Base-by-base conservation (phyloP, 2,329 filamentous ascomycete genomes). In the Arthrobotrys megalospora region DNA sequence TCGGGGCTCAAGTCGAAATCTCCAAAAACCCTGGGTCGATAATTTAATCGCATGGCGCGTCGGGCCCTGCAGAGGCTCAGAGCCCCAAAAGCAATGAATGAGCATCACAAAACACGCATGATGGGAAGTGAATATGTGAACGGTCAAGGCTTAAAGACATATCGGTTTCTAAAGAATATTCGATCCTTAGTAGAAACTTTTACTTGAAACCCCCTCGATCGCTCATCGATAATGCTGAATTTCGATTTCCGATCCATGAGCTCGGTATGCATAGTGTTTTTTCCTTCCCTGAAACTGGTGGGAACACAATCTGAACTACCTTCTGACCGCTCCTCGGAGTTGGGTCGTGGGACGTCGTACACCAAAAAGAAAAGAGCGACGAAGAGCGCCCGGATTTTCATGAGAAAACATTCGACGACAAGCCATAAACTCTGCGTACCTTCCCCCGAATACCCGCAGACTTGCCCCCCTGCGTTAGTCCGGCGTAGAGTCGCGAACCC, bases 401-500 rank as follows among this genome's bases (percentile, higher is more conserved):
- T 28, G 24, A 34, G 24, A 34, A 34, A 53, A n/a, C 32, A 32
- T 6, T 28, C 4, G 4, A 3, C 14, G 3, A 1, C 24, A 16
- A 4, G 24, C 28, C 50, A 32, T 12, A 50, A 19, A 47, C 10
- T 6, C 5, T 28, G 24, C 24, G 24, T 28, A 10, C 7, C 16
- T 16, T 53, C 28, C 6, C 14, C 50, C 0, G 34, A 32, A 53
- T 38, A 14, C 36, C 36, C 12, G 36, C 36, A 14, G 36, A 14
- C 36, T 45, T 45, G 7, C 41, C n/a, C 28, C 32, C 52, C 52
- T 53, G 50, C 28, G 50, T 38, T 53, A 58, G 11, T 11, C 14
- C 24, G 24, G 24, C 5, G 24, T 8, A 41, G 52, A 58, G 21
- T 10, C 12, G 11, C 28, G 50, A 34, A 34, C 52, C 52, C 48